Percentiles rank a stretch among this genome's conserved stretches.
phyloP scores from a whole-genome alignment of 2,329 filamentous ascomycete species.

The Epichloe uncinata region DNA sequence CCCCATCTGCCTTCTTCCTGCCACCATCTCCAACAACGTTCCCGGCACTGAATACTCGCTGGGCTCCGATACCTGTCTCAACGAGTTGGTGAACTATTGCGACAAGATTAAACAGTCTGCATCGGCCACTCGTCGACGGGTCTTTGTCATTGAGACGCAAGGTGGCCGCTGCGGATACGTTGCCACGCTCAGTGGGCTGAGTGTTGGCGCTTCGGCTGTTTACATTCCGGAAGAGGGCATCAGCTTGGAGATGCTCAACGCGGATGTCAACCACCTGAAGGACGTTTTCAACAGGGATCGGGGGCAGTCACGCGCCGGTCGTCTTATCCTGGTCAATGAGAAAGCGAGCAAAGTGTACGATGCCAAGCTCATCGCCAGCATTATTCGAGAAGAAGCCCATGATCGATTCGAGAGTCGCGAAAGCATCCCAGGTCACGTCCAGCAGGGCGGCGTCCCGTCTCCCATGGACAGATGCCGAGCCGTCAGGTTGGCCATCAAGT shows the following conservation, averaged over 20 bases:
- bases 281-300: slow-evolving; percentile 77
- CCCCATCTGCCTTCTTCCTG: slow-evolving; percentile 79
- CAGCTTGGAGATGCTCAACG: slow-evolving; percentile 79
- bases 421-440: slow-evolving; percentile 85
- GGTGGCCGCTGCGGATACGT: slow-evolving; percentile 90
- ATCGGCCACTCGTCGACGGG: slow-evolving; percentile 79
- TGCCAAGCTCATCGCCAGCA: slow-evolving; percentile 86
- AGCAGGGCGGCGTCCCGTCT: slow-evolving; percentile 84
- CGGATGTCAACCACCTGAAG: slow-evolving; percentile 81
- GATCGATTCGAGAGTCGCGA: slow-evolving; percentile 87
- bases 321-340: slow-evolving; percentile 90
- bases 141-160: slow-evolving; percentile 97
- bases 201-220: slow-evolving; percentile 83
- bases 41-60: slow-evolving; percentile 95
- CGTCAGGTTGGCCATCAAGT: slow-evolving; percentile 84
- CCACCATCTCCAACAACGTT: slow-evolving; percentile 98
- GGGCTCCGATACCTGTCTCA: slow-evolving; percentile 91
- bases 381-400: slow-evolving; percentile 86
- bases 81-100: slow-evolving; percentile 88
- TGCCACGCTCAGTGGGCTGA: slow-evolving; percentile 76
- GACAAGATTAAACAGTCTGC: slow-evolving; percentile 97
- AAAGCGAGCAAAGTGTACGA: slow-evolving; percentile 82
- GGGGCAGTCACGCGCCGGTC: slow-evolving; percentile 79
- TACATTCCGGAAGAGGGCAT: slow-evolving; percentile 97
- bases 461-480: slow-evolving; percentile 94